Base-by-base conservation (phyloP, 2,329 filamentous ascomycete species). In the Paecilomyces sp. region DNA sequence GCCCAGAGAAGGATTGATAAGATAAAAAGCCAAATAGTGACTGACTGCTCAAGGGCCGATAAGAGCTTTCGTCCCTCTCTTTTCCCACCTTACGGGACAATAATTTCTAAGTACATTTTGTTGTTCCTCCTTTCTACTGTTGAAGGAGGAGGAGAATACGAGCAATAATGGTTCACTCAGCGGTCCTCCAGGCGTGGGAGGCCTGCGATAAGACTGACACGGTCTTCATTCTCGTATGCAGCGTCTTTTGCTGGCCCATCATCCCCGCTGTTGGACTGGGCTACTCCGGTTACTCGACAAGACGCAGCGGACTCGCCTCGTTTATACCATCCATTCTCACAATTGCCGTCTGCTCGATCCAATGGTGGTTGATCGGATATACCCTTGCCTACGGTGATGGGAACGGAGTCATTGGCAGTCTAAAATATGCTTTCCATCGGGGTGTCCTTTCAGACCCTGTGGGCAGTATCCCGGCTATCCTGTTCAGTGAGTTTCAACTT, bases 121-220 rank as follows among this genome's bases (percentile, higher is more conserved):
- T 15, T 5, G 18, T n/a, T 18, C 7, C 6, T 41, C 18, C n/a
- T 47, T 47, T 33, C n/a, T n/a, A 18, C 18, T n/a, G n/a, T 11
- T 18, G 41, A n/a, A 47, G 8, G 1, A 18, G 5, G 15, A 47
- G 15, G 15, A 18, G 18, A 7, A 18, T n/a, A 47, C 15, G n/a
- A 9, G 7, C n/a, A 47, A 47, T 2, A 47, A 47, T 47, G 41
- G 18, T 47, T 9, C 7, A 15, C n/a, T 47, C 41, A 47, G n/a
- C 41, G 13, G 70, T 78, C n/a, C 65, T 77, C 47, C 62, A 75
- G 50, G 79, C 78, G 22, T 83, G 80, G 79, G 78, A 81, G 57
- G 74, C 76, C 55, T 83, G 81, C 68, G 77, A 80, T 67, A 77
- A 79, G 61, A 80, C 70, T n/a, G 81, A 83, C 64, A 82, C 81